phyloP scores from a whole-genome alignment of 495 filamentous ascomycete species.

The Penicillium cinerascens region DNA sequence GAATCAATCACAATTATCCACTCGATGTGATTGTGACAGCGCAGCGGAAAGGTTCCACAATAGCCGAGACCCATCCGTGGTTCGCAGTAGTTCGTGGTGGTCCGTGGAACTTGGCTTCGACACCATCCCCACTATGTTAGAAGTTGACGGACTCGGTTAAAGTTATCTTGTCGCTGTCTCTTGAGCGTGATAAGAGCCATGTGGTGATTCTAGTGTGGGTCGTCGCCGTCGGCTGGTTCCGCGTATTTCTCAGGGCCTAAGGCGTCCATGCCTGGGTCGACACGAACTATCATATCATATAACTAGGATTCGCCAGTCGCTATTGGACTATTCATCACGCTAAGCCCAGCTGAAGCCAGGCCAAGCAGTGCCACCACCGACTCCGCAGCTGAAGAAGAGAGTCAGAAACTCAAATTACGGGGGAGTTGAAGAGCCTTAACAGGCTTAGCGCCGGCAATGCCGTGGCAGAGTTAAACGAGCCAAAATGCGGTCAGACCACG shows the following conservation, averaged over 20 bases:
- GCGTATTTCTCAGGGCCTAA: background rate
- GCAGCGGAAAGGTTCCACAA: background rate
- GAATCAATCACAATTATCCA: no score
- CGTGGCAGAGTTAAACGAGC: background rate
- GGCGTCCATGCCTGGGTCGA: background rate
- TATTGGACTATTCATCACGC: background rate
- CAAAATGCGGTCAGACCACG: background rate
- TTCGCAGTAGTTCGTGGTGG: no score
- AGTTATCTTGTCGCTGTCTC: background rate
- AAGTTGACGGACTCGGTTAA: background rate
- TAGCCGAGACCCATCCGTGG: background rate
- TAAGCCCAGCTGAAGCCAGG: constrained; percentile 1
- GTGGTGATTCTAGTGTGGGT: background rate
- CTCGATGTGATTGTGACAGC: background rate
- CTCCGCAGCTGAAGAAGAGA: background rate
- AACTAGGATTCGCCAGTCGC: background rate
- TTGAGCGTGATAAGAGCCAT: background rate
- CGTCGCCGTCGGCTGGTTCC: background rate
- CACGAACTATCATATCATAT: background rate
- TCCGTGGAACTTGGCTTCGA: no score
- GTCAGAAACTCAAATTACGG: background rate
- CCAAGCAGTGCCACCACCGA: background rate
- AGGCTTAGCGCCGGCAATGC: background rate
- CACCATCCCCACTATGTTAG: background rate
- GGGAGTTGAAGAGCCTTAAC: background rate